Evolutionary conservation across 2,329 filamentous ascomycete genomes (phyloP).

Genomic region (Aspergillus unguis): DNA sequence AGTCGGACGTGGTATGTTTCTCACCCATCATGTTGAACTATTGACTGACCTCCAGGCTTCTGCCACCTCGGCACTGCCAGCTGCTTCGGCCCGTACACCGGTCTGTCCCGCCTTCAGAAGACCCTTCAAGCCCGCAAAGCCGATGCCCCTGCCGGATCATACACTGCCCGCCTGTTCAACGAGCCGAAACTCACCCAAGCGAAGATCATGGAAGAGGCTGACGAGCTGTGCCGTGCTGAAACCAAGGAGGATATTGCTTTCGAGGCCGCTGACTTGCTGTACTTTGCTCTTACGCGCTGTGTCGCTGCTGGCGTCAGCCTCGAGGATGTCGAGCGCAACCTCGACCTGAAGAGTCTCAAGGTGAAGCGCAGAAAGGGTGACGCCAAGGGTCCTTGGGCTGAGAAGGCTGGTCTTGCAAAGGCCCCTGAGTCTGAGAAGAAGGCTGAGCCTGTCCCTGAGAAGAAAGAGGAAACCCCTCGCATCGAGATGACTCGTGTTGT

Average conservation of each 20-base stretch:
- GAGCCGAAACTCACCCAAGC: conserved; percentile 85
- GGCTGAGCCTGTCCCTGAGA: conserved; percentile 45
- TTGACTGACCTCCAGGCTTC: conserved; percentile 57
- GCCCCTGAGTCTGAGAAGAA: conserved; percentile 31
- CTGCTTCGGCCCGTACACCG: conserved; percentile 83
- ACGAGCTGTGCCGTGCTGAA: conserved; percentile 85
- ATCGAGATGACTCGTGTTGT: conserved; percentile 83
- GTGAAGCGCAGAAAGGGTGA: conserved; percentile 90
- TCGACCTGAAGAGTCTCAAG: conserved; percentile 93
- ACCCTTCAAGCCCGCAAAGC: conserved; percentile 78
- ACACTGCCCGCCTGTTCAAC: conserved; percentile 88
- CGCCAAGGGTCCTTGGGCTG: conserved; percentile 88
- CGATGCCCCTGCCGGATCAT: conserved; percentile 83
- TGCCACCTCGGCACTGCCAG: conserved; percentile 90
- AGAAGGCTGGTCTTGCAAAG: conserved; percentile 69
- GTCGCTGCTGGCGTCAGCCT: conserved; percentile 78
- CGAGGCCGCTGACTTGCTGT: conserved; percentile 91
- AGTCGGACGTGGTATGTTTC: conserved; percentile 63
- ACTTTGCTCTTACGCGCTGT: conserved; percentile 91
- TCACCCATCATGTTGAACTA: neutral
- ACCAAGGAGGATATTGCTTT: conserved; percentile 82
- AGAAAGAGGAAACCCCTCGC: conserved; percentile 47
- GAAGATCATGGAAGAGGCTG: conserved; percentile 98
- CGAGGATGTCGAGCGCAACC: conserved; percentile 84
- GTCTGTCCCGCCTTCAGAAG: conserved; percentile 80